Percentiles rank a stretch among this genome's conserved stretches.
Evolutionary conservation across 805 yeast species (phyloP).

Genomic region (Candida germanica): DNA sequence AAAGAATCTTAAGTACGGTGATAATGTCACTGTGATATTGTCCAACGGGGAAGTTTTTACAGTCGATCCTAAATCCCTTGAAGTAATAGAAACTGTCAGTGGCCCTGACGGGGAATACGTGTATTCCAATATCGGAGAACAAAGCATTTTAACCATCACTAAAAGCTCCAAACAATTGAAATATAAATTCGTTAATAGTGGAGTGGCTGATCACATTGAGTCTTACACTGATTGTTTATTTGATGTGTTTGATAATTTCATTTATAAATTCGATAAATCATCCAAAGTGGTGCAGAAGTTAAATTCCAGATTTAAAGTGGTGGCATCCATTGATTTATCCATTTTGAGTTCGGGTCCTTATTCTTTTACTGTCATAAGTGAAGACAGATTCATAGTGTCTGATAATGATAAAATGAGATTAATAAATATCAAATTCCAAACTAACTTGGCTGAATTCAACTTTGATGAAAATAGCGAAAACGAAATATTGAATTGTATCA

Average conservation of each 20-base stretch:
- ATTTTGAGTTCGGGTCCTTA: constrained; percentile 1
- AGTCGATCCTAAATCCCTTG: constrained; percentile 2
- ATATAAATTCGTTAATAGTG: constrained; percentile 23
- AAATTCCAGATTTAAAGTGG: constrained; percentile 6
- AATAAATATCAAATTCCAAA: constrained; percentile 43
- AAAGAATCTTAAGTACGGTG: constrained; percentile 3
- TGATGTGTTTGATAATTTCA: constrained; percentile 5
- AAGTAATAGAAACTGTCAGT: constrained; percentile 4
- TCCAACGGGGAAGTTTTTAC: constrained; percentile 5
- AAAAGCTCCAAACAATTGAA: constrained; percentile 12
- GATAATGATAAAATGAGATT: constrained; percentile 38
- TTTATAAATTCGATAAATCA: constrained; percentile 8
- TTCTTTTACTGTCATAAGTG: constrained; percentile 39
- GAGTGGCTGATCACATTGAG: constrained; percentile 3
- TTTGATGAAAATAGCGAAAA: constrained; percentile 12
- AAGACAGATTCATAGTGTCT: constrained; percentile 46
- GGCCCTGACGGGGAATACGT: constrained; percentile 5
- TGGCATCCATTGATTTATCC: constrained; percentile 1
- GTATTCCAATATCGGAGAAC: constrained; percentile 11
- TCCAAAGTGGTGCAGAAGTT: constrained; percentile 7
- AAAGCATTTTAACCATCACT: constrained; percentile 11
- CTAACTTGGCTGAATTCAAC: constrained; percentile 33
- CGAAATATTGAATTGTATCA: constrained; percentile 22
- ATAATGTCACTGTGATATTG: constrained; percentile 1
- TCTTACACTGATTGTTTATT: constrained; percentile 7